Evolutionary conservation across 345 rosid genomes (phyloP).

Genomic region (Isatis tinctoria): DNA sequence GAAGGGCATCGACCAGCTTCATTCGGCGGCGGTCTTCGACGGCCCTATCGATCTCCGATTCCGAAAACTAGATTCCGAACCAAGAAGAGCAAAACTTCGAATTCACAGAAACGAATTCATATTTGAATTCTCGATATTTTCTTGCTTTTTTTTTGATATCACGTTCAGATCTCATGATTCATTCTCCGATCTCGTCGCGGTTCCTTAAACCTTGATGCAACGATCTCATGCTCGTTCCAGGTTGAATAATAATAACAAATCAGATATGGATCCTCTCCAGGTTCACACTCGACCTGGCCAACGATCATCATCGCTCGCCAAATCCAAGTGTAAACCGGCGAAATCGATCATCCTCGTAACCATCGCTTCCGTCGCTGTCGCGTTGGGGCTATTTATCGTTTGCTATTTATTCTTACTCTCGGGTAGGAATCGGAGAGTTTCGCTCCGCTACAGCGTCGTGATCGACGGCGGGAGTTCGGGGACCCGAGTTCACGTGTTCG

Average conservation of each 20-base stretch:
- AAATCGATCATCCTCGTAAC: conserved; percentile 26
- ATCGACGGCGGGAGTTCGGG: conserved; percentile 94
- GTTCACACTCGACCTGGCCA: conserved; percentile 43
- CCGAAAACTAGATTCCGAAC: not conserved
- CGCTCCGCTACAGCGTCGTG: conserved; percentile 42
- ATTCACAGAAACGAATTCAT: too few relatives aligned
- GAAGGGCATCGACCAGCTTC: conserved; percentile 10
- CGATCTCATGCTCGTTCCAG: conserved; percentile 61
- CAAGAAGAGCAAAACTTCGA: not conserved
- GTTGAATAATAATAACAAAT: conserved; percentile 27
- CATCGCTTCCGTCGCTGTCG: conserved; percentile 23
- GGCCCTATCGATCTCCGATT: conserved; percentile 13
- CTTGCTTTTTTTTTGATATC: not conserved
- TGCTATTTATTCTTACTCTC: conserved; percentile 31
- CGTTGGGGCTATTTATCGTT: conserved; percentile 19
- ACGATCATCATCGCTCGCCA: conserved; percentile 36
- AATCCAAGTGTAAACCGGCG: conserved; percentile 28
- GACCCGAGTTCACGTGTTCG: conserved; percentile 63
- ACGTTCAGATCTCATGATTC: conserved; percentile 30
- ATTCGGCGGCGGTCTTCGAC: conserved; percentile 7
- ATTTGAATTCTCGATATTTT: too few relatives aligned
- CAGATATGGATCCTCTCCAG: conserved; percentile 54
- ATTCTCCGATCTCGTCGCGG: not conserved
- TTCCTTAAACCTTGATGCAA: conserved; percentile 62
- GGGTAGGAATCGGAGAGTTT: not conserved